A percentile compares a stretch with the other conserved stretches of the same genome.
These are phyloP conservation scores for Mytilinidion resinicola DNA, from an alignment of 495 filamentous ascomycete genomes.

Conservation along the genomic window DNA sequence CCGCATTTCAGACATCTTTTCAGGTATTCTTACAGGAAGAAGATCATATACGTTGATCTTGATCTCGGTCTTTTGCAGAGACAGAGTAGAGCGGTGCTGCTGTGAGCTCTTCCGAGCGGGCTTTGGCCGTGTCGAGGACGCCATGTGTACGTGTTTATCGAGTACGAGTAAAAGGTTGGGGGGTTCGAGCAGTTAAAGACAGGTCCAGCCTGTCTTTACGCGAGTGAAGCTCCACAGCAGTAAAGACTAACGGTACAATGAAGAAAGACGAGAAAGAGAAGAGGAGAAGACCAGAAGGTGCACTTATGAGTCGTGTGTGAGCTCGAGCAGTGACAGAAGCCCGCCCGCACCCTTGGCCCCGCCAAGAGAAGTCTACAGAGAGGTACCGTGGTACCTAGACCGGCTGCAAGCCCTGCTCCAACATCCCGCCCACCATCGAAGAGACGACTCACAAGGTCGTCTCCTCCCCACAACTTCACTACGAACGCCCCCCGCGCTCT, in stretches of 20 bases:
- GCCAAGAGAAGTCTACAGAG: not conserved
- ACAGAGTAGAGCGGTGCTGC: slow-evolving; percentile 49
- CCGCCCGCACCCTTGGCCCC: not conserved
- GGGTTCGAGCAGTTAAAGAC: not conserved
- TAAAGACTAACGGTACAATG: not conserved
- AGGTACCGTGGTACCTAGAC: too few relatives aligned
- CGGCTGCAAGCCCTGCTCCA: not conserved
- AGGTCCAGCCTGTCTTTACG: slow-evolving; percentile 5
- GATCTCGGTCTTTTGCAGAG: slow-evolving; percentile 61
- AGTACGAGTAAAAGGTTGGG: not conserved
- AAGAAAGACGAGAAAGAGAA: slow-evolving; percentile 1
- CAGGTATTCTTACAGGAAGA: slow-evolving; percentile 50
- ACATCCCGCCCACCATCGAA: slow-evolving; percentile 3
- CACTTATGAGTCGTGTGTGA: not conserved
- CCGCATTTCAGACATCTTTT: not conserved
- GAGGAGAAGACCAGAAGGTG: not conserved
- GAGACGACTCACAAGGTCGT: slow-evolving; percentile 24
- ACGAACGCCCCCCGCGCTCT: slow-evolving; percentile 40
- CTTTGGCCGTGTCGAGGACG: slow-evolving; percentile 23
- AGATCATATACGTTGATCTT: slow-evolving; percentile 77
- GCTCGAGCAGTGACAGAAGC: not conserved
- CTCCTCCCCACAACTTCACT: slow-evolving; percentile 30
- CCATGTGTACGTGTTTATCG: slow-evolving; percentile 11
- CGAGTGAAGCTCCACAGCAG: not conserved
- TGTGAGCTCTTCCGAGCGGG: slow-evolving; percentile 25